Percentiles rank a stretch among this genome's conserved stretches.
These are phyloP conservation scores for Dittrichia graveolens DNA, from an alignment of 129 eudicot genomes.

Conservation along the genomic window DNA sequence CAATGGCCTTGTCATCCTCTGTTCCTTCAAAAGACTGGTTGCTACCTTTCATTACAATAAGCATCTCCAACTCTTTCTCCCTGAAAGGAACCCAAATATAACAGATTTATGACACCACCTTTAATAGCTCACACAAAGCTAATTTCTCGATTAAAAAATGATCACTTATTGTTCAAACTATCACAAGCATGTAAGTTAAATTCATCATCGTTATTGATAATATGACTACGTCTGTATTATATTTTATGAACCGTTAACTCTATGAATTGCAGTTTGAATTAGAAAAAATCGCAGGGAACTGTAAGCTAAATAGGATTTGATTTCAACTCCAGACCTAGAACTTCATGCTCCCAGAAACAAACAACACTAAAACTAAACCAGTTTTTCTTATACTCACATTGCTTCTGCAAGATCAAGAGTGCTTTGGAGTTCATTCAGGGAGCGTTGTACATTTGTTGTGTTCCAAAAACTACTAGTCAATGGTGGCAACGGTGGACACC, in stretches of 20 bases:
- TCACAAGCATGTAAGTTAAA: neutral
- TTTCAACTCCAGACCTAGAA: slow-evolving; percentile 1
- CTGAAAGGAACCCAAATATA: slow-evolving; percentile 36
- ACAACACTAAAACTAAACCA: slow-evolving; percentile 5
- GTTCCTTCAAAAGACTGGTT: slow-evolving; percentile 26
- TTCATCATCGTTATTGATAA: neutral
- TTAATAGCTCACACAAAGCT: neutral
- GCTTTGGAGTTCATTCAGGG: slow-evolving; percentile 47
- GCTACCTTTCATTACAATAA: slow-evolving; percentile 47
- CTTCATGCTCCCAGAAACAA: neutral
- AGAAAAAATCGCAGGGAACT: neutral
- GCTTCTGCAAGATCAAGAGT: slow-evolving; percentile 66
- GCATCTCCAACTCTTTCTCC: slow-evolving; percentile 82
- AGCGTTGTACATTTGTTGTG: slow-evolving; percentile 45
- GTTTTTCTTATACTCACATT: slow-evolving; percentile 45
- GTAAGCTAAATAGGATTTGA: neutral
- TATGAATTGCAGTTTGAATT: neutral
- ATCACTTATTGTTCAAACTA: neutral
- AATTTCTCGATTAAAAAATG: neutral
- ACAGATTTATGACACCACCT: neutral
- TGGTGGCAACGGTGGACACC: slow-evolving; percentile 57
- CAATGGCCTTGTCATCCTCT: slow-evolving; percentile 22
- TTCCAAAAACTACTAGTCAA: slow-evolving; percentile 61
- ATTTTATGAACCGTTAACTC: neutral
- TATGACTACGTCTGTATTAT: neutral